Evolutionary conservation across 202 grass and related monocot genomes (phyloP).

Genomic region (Eragrostis tef): DNA sequence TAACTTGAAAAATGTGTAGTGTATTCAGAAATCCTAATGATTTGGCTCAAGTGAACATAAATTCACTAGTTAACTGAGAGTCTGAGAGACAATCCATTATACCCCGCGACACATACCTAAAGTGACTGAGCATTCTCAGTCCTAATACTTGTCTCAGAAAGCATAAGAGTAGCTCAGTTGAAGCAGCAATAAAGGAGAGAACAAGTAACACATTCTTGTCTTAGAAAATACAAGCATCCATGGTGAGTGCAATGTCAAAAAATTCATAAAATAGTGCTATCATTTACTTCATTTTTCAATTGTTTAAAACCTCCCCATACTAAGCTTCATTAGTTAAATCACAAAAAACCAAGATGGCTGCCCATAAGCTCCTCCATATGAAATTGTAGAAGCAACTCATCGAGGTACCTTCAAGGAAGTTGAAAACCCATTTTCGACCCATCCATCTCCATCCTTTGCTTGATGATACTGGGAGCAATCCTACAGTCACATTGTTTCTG

Average conservation of each 20-base stretch:
- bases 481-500: constrained; percentile 49
- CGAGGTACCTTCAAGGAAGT: constrained; percentile 64
- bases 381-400: constrained; percentile 25
- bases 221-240: constrained; percentile 4
- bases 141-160: constrained; percentile 6
- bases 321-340: constrained; percentile 13
- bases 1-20: constrained; percentile 19
- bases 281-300: constrained; percentile 1
- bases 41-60: constrained; percentile 20
- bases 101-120: constrained; percentile 22
- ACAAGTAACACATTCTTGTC: background rate
- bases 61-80: constrained; percentile 23
- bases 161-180: constrained; percentile 18
- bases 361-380: constrained; percentile 16
- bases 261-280: constrained; percentile 23
- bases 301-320: constrained; percentile 35
- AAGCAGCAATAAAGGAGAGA: constrained; percentile 27
- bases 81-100: constrained; percentile 23
- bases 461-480: constrained; percentile 85
- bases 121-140: background rate
- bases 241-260: background rate
- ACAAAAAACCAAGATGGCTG: background rate
- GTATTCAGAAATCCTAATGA: constrained; percentile 24
- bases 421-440: constrained; percentile 88
- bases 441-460: constrained; percentile 97